A percentile compares a stretch with the other conserved stretches of the same genome.
Evolutionary conservation across 1,139 yeast genomes (phyloP).

Genomic region (Kodamaea sp.): DNA sequence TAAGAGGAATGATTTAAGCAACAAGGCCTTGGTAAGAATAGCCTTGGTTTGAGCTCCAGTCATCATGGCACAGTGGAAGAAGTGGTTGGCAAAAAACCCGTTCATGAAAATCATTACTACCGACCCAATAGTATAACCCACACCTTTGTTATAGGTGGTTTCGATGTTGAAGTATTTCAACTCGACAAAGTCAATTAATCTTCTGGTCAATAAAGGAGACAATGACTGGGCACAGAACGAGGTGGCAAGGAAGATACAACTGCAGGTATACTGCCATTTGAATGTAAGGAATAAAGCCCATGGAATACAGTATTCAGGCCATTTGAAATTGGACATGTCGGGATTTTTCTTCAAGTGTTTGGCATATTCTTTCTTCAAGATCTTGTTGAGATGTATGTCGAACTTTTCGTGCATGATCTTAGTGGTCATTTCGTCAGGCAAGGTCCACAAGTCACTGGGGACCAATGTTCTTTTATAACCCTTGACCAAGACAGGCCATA

Average conservation of each 20-base stretch:
- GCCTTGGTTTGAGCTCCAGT: slow-evolving; percentile 50
- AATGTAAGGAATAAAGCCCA: slow-evolving; percentile 41
- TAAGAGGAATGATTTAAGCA: slow-evolving; percentile 42
- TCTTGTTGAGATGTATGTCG: slow-evolving; percentile 25
- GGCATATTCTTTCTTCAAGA: slow-evolving; percentile 23
- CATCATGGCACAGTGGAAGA: slow-evolving; percentile 46
- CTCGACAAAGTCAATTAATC: slow-evolving; percentile 44
- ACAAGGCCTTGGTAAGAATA: slow-evolving; percentile 40
- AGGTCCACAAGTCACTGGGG: slow-evolving; percentile 41
- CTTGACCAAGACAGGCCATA: slow-evolving; percentile 39
- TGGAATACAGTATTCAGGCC: slow-evolving; percentile 42
- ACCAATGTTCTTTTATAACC: slow-evolving; percentile 47
- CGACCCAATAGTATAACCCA: slow-evolving; percentile 45
- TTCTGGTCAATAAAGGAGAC: slow-evolving; percentile 44
- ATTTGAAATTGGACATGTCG: slow-evolving; percentile 28
- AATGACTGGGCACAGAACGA: slow-evolving; percentile 42
- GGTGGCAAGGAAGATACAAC: slow-evolving; percentile 36
- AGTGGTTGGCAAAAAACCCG: slow-evolving; percentile 46
- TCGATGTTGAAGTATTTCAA: slow-evolving; percentile 38
- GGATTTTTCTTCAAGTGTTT: slow-evolving; percentile 26
- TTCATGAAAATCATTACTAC: slow-evolving; percentile 41
- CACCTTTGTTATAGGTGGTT: slow-evolving; percentile 35
- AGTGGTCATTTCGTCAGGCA: slow-evolving; percentile 42
- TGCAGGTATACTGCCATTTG: slow-evolving; percentile 35
- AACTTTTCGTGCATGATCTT: slow-evolving; percentile 38